Base-by-base conservation (phyloP, 2,329 filamentous ascomycete genomes). In the Pleoardoris graminearum region DNA sequence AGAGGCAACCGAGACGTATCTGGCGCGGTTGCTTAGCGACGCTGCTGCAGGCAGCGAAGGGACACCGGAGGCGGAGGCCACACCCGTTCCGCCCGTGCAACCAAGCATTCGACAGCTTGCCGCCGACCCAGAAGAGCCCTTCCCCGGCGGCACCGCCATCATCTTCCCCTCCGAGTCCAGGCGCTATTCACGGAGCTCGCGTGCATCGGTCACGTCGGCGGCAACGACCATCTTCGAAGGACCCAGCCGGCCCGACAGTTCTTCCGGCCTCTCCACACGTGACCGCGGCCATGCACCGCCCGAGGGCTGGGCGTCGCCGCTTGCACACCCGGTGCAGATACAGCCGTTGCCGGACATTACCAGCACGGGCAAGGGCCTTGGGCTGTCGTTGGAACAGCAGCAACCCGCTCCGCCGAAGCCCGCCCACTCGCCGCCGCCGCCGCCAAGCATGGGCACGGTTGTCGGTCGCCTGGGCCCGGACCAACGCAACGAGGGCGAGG, bases 1-100 rank as follows among this genome's bases (percentile, higher is more conserved):
- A 50, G 79, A 80, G 51, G 79, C 80, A 2, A 81, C 79, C 3
- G 79, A 81, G 54, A 74, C 81, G n/a, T 84, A 82, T 63, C 66
- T 84, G 4, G 77, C 81, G 51, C 75, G 81, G 53, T 47, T 75
- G n/a, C 50, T 75, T 25, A 72, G 70, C 51, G 71, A 73, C 53
- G 69, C 67, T 23, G 70, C 61, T 63, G 80, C 62, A 63, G 80
- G 54, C 70, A 74, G 19, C 51, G 55, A 45, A 54, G 57, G 23
- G 54, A 50, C 46, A 48, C 3, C 38, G 27, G n/a, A 53, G 17
- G 7, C 19, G 22, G 21, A 39, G 5, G 21, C 25, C 8, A 14
- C 48, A n/a, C 52, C 55, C n/a, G 58, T 30, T 30, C 46, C 45
- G 23, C 38, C 37, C 42, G 53, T 42, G 22, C 53, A 57, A 25